phyloP scores from a whole-genome alignment of 1,139 yeast species.

The Lodderomyces parapsilosis region DNA sequence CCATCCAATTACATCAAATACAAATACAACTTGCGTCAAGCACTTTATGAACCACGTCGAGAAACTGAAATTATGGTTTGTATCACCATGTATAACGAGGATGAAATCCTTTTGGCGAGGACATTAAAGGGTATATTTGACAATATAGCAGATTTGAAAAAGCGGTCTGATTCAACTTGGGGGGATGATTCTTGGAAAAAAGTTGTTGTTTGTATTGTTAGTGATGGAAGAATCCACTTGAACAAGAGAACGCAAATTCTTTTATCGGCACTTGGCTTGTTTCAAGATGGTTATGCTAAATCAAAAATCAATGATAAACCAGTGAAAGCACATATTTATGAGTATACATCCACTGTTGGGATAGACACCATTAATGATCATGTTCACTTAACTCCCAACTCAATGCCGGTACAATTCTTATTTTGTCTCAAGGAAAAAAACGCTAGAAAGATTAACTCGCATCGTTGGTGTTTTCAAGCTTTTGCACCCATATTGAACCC shows the following conservation, averaged over 20 bases:
- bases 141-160: constrained; percentile 62
- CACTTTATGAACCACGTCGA: constrained; percentile 63
- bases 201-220: constrained; percentile 70
- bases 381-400: constrained; percentile 56
- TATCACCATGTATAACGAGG: constrained; percentile 80
- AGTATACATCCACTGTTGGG: constrained; percentile 77
- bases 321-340: constrained; percentile 74
- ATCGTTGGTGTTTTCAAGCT: constrained; percentile 83
- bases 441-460: constrained; percentile 74
- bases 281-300: constrained; percentile 82
- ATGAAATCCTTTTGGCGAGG: constrained; percentile 67
- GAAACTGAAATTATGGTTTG: constrained; percentile 73
- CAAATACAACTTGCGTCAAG: constrained; percentile 66
- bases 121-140: constrained; percentile 78
- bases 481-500: constrained; percentile 72
- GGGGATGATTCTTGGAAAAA: constrained; percentile 82
- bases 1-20: constrained; percentile 60
- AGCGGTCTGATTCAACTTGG: constrained; percentile 64
- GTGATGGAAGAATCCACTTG: constrained; percentile 73
- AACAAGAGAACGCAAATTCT: constrained; percentile 64
- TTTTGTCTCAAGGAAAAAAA: constrained; percentile 79
- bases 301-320: constrained; percentile 67
- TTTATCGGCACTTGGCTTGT: constrained; percentile 71
- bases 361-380: constrained; percentile 60
- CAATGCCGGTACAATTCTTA: constrained; percentile 68